A percentile compares a stretch with the other conserved stretches of the same genome.
These are phyloP conservation scores for Soucietia sequanensis DNA, from an alignment of 805 yeast species.

Conservation along the genomic window DNA sequence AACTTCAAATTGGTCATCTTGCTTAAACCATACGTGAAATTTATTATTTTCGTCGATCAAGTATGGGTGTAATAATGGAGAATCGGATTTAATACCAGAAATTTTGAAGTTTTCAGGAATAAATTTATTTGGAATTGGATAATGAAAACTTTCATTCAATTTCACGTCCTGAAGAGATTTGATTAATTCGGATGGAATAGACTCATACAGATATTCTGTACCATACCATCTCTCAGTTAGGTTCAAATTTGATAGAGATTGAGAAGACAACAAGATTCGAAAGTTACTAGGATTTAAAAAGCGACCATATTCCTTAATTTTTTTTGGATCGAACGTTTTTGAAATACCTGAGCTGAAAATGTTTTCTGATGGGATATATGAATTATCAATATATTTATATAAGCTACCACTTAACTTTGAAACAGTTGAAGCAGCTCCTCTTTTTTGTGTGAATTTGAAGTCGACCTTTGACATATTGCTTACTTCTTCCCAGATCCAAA, in stretches of 20 bases:
- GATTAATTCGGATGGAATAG: slow-evolving; percentile 41
- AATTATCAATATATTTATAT: slow-evolving; percentile 43
- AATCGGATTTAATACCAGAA: slow-evolving; percentile 32
- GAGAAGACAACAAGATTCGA: slow-evolving; percentile 54
- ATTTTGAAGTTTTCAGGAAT: slow-evolving; percentile 78
- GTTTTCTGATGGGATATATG: slow-evolving; percentile 58
- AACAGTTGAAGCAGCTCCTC: slow-evolving; percentile 68
- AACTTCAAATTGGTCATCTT: slow-evolving; percentile 83
- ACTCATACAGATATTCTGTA: slow-evolving; percentile 62
- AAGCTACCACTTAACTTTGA: slow-evolving; percentile 61
- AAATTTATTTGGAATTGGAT: slow-evolving; percentile 77
- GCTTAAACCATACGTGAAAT: slow-evolving; percentile 78
- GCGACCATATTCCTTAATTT: slow-evolving; percentile 48
- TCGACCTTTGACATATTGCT: slow-evolving; percentile 62
- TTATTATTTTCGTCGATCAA: slow-evolving; percentile 52
- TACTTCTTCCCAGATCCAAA: slow-evolving; percentile 80
- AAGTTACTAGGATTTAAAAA: slow-evolving; percentile 59
- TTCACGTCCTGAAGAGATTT: slow-evolving; percentile 24
- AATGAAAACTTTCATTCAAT: slow-evolving; percentile 38
- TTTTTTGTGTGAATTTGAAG: slow-evolving; percentile 80
- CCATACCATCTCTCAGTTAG: slow-evolving; percentile 85
- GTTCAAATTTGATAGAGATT: slow-evolving; percentile 45
- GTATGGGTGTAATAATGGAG: slow-evolving; percentile 55
- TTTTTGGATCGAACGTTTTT: slow-evolving; percentile 56
- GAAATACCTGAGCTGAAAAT: slow-evolving; percentile 58